These are phyloP conservation scores for Nannochloris sp. DNA, from an alignment of 139 green algal genomes.

Conservation along the genomic window DNA sequence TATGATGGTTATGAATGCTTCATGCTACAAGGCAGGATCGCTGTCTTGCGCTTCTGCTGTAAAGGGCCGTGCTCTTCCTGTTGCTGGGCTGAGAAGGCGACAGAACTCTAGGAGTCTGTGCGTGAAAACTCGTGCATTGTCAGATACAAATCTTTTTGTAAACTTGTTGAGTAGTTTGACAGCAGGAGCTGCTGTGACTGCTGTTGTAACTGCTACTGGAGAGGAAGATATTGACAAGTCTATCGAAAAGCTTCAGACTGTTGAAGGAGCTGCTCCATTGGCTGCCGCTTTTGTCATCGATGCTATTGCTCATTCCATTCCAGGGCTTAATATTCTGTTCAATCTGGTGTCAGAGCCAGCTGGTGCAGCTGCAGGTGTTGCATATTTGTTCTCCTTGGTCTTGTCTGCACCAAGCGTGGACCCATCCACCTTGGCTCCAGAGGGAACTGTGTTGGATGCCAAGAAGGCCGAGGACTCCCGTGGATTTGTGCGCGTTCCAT, in stretches of 20 bases:
- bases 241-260: slow-evolving; percentile 45
- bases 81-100: too few species aligned
- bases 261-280: slow-evolving; percentile 23
- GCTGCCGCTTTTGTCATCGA: slow-evolving; percentile 41
- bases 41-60: too few species aligned
- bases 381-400: slow-evolving; percentile 63
- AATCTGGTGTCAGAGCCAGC: slow-evolving; percentile 42
- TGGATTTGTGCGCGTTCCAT: slow-evolving; percentile 48
- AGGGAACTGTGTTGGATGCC: slow-evolving; percentile 53
- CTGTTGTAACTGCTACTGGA: slow-evolving; percentile 39
- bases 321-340: slow-evolving; percentile 48
- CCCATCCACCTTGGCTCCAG: slow-evolving; percentile 53
- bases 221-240: slow-evolving; percentile 42
- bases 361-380: slow-evolving; percentile 50
- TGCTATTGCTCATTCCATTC: slow-evolving; percentile 46
- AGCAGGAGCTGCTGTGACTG: slow-evolving; percentile 16
- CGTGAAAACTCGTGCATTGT: neutral
- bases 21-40: too few species aligned
- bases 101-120: neutral
- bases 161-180: slow-evolving; percentile 7
- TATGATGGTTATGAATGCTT: too few species aligned
- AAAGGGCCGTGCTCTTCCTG: too few species aligned
- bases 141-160: slow-evolving; percentile 14
- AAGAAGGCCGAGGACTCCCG: slow-evolving; percentile 51
- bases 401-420: slow-evolving; percentile 44